These are phyloP conservation scores for Phytophthora macrochlamydospora DNA, from an alignment of 352 stramenopile genomes.

Conservation along the genomic window DNA sequence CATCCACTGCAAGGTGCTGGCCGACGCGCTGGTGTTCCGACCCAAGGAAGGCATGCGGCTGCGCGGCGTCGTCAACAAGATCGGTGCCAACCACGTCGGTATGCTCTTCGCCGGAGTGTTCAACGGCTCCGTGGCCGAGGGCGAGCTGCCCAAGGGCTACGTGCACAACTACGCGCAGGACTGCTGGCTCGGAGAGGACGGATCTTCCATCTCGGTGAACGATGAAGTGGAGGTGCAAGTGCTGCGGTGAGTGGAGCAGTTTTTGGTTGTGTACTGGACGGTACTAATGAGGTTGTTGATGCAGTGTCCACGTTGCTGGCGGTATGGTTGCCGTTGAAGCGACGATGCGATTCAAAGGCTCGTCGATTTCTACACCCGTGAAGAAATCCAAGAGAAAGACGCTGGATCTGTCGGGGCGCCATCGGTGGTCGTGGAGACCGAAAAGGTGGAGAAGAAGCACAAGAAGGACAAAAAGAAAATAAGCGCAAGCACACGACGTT, in stretches of 20 bases:
- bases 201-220: slow-evolving; percentile 61
- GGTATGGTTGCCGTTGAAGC: slow-evolving; percentile 85
- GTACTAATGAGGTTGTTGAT: slow-evolving; percentile 11
- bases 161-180: slow-evolving; percentile 85
- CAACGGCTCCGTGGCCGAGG: slow-evolving; percentile 79
- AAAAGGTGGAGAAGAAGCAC: slow-evolving; percentile 28
- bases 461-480: slow-evolving; percentile 38
- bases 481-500: slow-evolving; percentile 34
- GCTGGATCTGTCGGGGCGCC: slow-evolving; percentile 18
- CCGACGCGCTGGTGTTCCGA: slow-evolving; percentile 77
- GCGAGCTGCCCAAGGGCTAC: slow-evolving; percentile 74
- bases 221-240: slow-evolving; percentile 76
- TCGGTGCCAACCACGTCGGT: slow-evolving; percentile 86
- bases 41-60: slow-evolving; percentile 70
- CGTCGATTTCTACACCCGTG: slow-evolving; percentile 7
- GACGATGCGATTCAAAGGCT: slow-evolving; percentile 57
- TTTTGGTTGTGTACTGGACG: background rate
- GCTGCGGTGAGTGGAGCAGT: slow-evolving; percentile 37
- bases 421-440: slow-evolving; percentile 4
- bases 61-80: slow-evolving; percentile 78
- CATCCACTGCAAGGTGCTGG: slow-evolving; percentile 81
- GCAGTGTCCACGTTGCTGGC: slow-evolving; percentile 67
- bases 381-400: slow-evolving; percentile 21
- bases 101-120: slow-evolving; percentile 86
- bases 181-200: slow-evolving; percentile 64